These are phyloP conservation scores for Lactuca saligna DNA, from an alignment of 129 eudicot genomes.

Conservation along the genomic window DNA sequence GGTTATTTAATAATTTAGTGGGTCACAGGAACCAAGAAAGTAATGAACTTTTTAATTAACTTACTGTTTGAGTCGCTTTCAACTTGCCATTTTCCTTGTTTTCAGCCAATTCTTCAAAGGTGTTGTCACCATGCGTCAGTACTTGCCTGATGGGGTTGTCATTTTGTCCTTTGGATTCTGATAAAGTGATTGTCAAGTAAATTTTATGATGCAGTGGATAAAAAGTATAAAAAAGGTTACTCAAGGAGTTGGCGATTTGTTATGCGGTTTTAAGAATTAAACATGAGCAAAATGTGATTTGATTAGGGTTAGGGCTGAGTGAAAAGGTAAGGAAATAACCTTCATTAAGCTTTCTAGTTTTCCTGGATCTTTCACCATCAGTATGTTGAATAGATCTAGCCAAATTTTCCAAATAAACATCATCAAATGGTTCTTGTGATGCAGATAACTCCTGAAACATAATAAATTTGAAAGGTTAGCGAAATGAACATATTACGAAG, in stretches of 20 bases:
- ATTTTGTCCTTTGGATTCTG: conserved; percentile 37
- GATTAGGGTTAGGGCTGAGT: background rate
- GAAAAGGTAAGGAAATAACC: conserved; percentile 33
- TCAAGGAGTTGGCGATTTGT: background rate
- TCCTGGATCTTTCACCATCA: conserved; percentile 44
- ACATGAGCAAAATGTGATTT: too few relatives aligned
- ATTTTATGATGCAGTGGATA: background rate
- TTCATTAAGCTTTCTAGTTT: conserved; percentile 66
- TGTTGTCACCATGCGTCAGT: too few relatives aligned
- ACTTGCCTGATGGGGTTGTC: conserved; percentile 47
- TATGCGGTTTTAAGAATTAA: background rate
- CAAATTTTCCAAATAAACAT: conserved; percentile 43
- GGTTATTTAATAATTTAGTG: background rate
- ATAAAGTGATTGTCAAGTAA: background rate
- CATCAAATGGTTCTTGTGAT: conserved; percentile 47
- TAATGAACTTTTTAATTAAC: background rate
- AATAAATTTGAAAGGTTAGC: background rate
- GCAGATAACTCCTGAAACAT: conserved; percentile 56
- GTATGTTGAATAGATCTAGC: conserved; percentile 37
- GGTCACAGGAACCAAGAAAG: conserved; percentile 19
- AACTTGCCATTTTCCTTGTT: conserved; percentile 8
- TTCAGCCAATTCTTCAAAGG: conserved; percentile 9
- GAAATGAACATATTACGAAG: background rate
- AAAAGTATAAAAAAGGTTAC: background rate
- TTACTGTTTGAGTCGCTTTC: conserved; percentile 35